Base-by-base conservation (phyloP, 495 filamentous ascomycete species). In the Hyaloscypha variabilis region DNA sequence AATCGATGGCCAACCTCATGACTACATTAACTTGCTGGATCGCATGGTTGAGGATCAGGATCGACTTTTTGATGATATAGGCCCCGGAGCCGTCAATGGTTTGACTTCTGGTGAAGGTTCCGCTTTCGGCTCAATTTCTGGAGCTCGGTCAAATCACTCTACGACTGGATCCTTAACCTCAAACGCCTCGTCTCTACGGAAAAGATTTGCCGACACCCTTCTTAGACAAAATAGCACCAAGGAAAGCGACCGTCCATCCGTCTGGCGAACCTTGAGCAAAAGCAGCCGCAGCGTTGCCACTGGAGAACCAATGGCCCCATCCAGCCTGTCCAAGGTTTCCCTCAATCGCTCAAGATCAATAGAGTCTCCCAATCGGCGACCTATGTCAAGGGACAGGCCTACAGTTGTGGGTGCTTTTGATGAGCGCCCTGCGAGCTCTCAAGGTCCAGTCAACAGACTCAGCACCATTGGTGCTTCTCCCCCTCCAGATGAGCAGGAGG, bases 31-130 rank as follows among this genome's bases (percentile, higher is more conserved):
- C 31, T 81, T 99, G 6, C 79, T 99, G 49, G 95, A 99, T 79
- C 88, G 93, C 55, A 78, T 99, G 21, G 93, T 98, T 0, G 94
- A 97, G 63, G 95, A 98, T 70, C 91, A 90, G 69, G 93, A 97
- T 52, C 85, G 83, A 62, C 85, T 98, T 23, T 97, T 98, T 69
- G 90, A 91, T 46, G 89, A 91, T 67, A 85, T 82, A 26, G 76
- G 80, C 39, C 83, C 85, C 30, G 79, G 77, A 31, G 72, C 72
- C 23, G 74, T 73, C 57, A 68, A 73, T 58, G 73, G 75, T 14
- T 58, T 55, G 28, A 34, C 14, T 25, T 28, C 10, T 31, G 28
- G 75, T 50, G 58, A 63, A 11, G 69, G 62, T 30, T 75, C 77
- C 46, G 66, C 68, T 1, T 82, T 77, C 69, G 83, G 83, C 57